Base-by-base conservation (phyloP, 2,329 filamentous ascomycete genomes). In the Alternaria ventricosa region DNA sequence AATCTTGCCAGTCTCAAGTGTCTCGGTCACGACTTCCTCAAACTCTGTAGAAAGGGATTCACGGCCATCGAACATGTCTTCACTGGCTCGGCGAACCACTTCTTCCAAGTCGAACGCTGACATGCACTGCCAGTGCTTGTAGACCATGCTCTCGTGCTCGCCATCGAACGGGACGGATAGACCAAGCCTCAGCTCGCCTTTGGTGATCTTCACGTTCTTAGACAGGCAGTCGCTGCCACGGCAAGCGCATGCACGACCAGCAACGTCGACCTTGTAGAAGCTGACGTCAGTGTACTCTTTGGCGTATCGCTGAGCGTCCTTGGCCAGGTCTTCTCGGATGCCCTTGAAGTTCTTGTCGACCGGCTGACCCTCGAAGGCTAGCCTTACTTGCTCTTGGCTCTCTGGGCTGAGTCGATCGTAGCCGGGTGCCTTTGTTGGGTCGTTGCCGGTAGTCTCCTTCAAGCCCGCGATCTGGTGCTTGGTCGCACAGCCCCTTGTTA, bases 111-210 rank as follows among this genome's bases (percentile, higher is more conserved):
- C 87, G 55, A 86, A 84, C 23, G 92, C 91, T 11, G 93, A 96
- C 47, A 94, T 87, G 72, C 94, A 97, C 13, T 93, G 93, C 55
- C 94, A 97, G 78, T 97, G 94, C 76, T 90, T 91, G 89, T 91
- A 97, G 57, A 82, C 78, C 87, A 88, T 96, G 68, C 85, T 84
- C 45, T 86, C 86, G 74, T 88, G 84, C 1, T 83, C 81, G 1
- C 79, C 62, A 22, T 70, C 65, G 41, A 59, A 73, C 6, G 43
- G 44, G 7, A 57, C 55, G 63, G 61, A 45, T 64, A 90, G 85
- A 45, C 92, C 94, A 44, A 94, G 86, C 57, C 94, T 89, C 6
- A 97, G 81, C 67, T 92, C 88, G 60, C 90, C 93, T 81, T 97
- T 97, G n/a, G 74, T 67, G 74, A 97, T 92, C 80, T 96, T 97